Evolutionary conservation across 169 alveolate species (phyloP), one percentile per base, ranked within the genome.

Genomic region (Cryptosporidium canis): DNA sequence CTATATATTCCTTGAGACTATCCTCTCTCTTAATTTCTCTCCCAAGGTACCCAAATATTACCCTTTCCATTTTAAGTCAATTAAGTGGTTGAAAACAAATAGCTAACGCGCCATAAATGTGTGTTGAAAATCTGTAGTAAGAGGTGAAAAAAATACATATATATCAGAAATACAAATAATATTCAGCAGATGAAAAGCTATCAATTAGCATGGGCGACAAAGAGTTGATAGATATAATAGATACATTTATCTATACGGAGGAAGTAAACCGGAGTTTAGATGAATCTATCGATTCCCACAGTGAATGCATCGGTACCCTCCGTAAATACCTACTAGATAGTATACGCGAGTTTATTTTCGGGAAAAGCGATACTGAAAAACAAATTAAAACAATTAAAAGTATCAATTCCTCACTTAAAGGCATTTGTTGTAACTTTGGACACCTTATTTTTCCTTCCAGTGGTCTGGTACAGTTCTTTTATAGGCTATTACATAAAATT

Each of bases 291-390:
- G 87, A 77, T n/a, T 43, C 65, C n/a, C 87, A 77, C 58, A 58
- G 87, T 77, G 87, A 77, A 35, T 77, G 87, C 58, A 77, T 77
- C 45, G 87, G 87, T 8, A 77, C 87, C 33, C 68, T 77, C 9
- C 65, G 87, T 24, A 77, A 63, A 35, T 77, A 58, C 29, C 58
- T 77, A 39, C 87, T 77, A 18, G 87, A 77, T 21, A 63, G 87
- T 41, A 77, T 77, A 27, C 51, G 72, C 12, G 77, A 77, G 35
- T 77, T 55, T 77, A 37, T 77, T 39, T 77, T 77, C 27, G 72
- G 77, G 2, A 41, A 63, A 33, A 44, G 55, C 11, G 56, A 41
- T 58, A 39, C 64, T 3, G 31, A 21, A 6, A 45, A 43, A 24
- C 51, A 77, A 9, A 21, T 58, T 14, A 77, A 58, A 21, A 77